Evolutionary conservation across 192 early-diverging fungal species (phyloP), one percentile per base, ranked within the genome.

Genomic region (Mortierella claussenii): DNA sequence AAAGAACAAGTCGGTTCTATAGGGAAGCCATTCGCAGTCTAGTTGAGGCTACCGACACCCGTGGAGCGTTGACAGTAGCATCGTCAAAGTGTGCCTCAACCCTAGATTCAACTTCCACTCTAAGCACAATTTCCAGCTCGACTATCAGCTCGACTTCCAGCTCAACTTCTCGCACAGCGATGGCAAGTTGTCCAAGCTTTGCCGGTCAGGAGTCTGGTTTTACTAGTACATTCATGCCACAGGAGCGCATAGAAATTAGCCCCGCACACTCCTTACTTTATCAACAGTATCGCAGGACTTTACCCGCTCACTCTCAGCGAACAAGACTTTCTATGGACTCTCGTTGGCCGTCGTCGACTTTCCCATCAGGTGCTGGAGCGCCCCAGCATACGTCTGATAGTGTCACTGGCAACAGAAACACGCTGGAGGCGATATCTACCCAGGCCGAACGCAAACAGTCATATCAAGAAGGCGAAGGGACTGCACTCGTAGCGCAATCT

Each of bases 11-110:
- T 31, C 37, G 28, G 5, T 73, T 59, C 26, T 65, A 65, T 23
- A 64, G 62, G 32, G 69, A 73, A 18, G 10, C 65, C 18, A 51
- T 73, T 52, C 54, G 69, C 8, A 36, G 46, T 13, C 43, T 73
- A 2, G 42, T 57, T 4, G 69, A 73, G 7, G 42, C 36, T 12
- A 48, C 45, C 3, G 52, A 55, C 10, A 18, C 50, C 2, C 50
- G 37, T 2, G 17, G 3, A n/a, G 46, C 10, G 26, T 17, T 31
- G 11, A 5, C 36, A 46, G 43, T 11, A 7, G 27, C 27, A 47
- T 60, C n/a, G 31, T 9, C 58, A 60, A 47, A 8, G 26, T 7
- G 13, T 9, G 32, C 59, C n/a, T 24, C 23, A 8, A 26, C 27
- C 27, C 37, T 20, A 44, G 3, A 24, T 23, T 17, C 40, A 24